phyloP scores from a whole-genome alignment of 495 filamentous ascomycete species.

The Polyplosphaeria fusca region DNA sequence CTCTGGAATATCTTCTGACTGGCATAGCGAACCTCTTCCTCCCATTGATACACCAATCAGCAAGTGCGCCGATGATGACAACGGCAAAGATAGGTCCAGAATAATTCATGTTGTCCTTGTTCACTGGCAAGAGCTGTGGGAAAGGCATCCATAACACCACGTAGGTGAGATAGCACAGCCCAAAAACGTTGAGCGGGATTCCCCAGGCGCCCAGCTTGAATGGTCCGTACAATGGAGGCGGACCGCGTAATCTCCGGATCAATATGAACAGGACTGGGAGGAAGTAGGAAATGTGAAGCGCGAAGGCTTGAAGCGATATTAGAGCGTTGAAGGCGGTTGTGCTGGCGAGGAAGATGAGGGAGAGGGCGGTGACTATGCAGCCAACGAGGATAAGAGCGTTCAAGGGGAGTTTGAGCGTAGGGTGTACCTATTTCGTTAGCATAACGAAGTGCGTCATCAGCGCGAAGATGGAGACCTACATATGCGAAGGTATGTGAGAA shows the following conservation, averaged over 20 bases:
- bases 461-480: constrained; percentile 24
- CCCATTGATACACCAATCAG: constrained; percentile 26
- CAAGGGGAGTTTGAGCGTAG: constrained; percentile 41
- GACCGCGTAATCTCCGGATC: constrained; percentile 45
- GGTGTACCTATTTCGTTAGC: constrained; percentile 35
- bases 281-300: constrained; percentile 31
- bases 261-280: constrained; percentile 47
- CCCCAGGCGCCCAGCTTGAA: constrained; percentile 28
- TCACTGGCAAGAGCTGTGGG: constrained; percentile 31
- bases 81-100: constrained; percentile 31
- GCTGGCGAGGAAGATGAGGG: constrained; percentile 34
- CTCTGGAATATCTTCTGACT: constrained; percentile 14
- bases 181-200: constrained; percentile 27
- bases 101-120: constrained; percentile 35
- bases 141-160: constrained; percentile 31
- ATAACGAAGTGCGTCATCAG: too few relatives aligned
- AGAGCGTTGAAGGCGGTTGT: constrained; percentile 36
- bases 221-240: constrained; percentile 20
- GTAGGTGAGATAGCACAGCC: constrained; percentile 25
- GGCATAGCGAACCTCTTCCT: constrained; percentile 28
- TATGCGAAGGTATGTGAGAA: constrained; percentile 32
- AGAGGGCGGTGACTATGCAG: constrained; percentile 41
- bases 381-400: constrained; percentile 45
- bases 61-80: constrained; percentile 19
- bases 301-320: constrained; percentile 29